Percentiles rank a stretch among this genome's conserved stretches.
Evolutionary conservation across 2,329 filamentous ascomycete species (phyloP).

Genomic region (Monilinia polystroma): DNA sequence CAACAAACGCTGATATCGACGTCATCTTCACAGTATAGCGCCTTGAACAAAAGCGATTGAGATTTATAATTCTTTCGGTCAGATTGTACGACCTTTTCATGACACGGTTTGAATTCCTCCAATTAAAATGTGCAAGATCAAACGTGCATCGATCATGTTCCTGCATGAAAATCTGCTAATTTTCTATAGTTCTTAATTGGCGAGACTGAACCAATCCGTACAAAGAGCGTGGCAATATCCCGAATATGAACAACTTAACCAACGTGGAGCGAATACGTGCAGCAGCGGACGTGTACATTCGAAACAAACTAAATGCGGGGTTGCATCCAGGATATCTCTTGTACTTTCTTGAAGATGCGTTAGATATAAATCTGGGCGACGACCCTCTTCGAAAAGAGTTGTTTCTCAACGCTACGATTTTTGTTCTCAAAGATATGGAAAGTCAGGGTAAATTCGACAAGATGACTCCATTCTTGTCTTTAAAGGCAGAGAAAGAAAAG

Average conservation of each 20-base stretch:
- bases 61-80: neutral
- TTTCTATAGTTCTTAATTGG: neutral
- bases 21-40: neutral
- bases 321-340: neutral
- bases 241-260: neutral
- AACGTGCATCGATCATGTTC: constrained; percentile 5
- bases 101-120: neutral
- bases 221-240: constrained; percentile 18
- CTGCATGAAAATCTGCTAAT: constrained; percentile 15
- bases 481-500: constrained; percentile 8
- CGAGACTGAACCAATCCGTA: constrained; percentile 8
- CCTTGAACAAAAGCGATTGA: constrained; percentile 3
- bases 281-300: constrained; percentile 17
- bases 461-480: neutral
- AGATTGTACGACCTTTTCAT: neutral
- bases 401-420: neutral
- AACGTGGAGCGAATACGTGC: constrained; percentile 6
- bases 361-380: constrained; percentile 3
- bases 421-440: neutral
- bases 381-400: neutral
- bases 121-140: neutral
- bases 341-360: neutral
- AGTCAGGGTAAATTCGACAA: neutral
- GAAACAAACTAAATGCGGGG: constrained; percentile 2
- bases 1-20: neutral